These are phyloP conservation scores for Diplodia intermedia DNA, from an alignment of 2,329 filamentous ascomycete species.

Conservation along the genomic window DNA sequence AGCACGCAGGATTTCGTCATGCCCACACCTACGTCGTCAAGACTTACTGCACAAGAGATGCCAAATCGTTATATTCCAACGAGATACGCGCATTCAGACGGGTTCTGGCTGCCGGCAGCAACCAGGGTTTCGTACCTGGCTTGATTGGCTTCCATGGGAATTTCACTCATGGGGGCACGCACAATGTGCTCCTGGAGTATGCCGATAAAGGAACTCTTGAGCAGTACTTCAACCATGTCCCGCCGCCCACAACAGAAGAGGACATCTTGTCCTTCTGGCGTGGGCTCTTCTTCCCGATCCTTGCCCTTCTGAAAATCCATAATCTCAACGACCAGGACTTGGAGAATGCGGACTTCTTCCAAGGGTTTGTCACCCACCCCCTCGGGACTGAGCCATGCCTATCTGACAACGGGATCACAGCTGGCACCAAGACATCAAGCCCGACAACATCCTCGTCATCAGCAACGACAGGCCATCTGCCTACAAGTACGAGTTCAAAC, in stretches of 20 bases:
- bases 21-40: constrained; percentile 36
- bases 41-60: constrained; percentile 31
- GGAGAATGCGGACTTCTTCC: not conserved
- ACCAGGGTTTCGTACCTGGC: not conserved
- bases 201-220: constrained; percentile 45
- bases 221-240: constrained; percentile 38
- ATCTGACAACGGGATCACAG: constrained; percentile 35
- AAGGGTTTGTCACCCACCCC: not conserved
- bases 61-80: constrained; percentile 33
- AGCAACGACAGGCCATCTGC: constrained; percentile 4
- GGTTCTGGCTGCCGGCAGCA: constrained; percentile 17
- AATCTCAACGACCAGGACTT: not conserved
- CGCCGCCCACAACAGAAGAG: constrained; percentile 37
- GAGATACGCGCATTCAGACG: constrained; percentile 34
- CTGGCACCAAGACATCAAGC: constrained; percentile 55
- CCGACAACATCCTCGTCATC: constrained; percentile 52
- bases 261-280: constrained; percentile 46
- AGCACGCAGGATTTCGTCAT: not conserved
- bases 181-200: constrained; percentile 48
- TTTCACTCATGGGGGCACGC: constrained; percentile 36
- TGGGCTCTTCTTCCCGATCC: constrained; percentile 39
- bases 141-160: constrained; percentile 36
- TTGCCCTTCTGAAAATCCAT: constrained; percentile 42
- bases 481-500: constrained; percentile 44
- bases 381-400: not conserved